Base-by-base conservation (phyloP, 2,329 filamentous ascomycete genomes). In the Pestalotiopsis sp. region DNA sequence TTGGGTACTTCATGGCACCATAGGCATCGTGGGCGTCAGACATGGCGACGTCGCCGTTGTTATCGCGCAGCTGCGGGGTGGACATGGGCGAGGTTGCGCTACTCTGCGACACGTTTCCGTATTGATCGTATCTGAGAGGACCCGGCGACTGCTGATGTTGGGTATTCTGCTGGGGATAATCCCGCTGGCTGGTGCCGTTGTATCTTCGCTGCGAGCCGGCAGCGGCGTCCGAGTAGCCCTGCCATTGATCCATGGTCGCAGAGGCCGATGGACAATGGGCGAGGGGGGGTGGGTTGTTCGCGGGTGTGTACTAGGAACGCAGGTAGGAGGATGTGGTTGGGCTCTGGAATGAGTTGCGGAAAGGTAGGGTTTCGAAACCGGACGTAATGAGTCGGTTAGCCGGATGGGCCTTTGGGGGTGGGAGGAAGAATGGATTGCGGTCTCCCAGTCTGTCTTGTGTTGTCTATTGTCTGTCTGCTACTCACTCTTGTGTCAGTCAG, bases 11-110 rank as follows among this genome's bases (percentile, higher is more conserved):
- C 77, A 93, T 90, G 80, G 91, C 90, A 76, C 92, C 91, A 82
- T 97, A 97, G 62, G 93, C 90, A 80, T 97, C 95, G 73, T 87
- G 86, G 70, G 89, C 85, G 80, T 97, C 95, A 81, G 96, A 93
- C 95, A 98, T 98, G 70, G 91, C 85, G 69, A 93, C 86, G 81
- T 95, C 92, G 76, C 90, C 89, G 78, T 92, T 93, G 72, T 88
- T 88, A 81, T 93, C 91, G 83, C 91, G 90, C 76, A 70, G 64
- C 12, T 68, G 73, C 69, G 87, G 84, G 72, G 85, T 85, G 68
- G 82, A 80, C 76, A 88, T 83, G 71, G 90, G 86, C 68, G 90
- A 90, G 52, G 86, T 84, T 70, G 85, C 45, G 68, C 58, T 69
- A 63, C 59, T 68, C 20, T 64, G 59, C 23, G 59, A 56, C 59